Percentiles rank a stretch among this genome's conserved stretches.
phyloP scores from a whole-genome alignment of 169 alveolate genomes.

The Eimeria sp. region DNA sequence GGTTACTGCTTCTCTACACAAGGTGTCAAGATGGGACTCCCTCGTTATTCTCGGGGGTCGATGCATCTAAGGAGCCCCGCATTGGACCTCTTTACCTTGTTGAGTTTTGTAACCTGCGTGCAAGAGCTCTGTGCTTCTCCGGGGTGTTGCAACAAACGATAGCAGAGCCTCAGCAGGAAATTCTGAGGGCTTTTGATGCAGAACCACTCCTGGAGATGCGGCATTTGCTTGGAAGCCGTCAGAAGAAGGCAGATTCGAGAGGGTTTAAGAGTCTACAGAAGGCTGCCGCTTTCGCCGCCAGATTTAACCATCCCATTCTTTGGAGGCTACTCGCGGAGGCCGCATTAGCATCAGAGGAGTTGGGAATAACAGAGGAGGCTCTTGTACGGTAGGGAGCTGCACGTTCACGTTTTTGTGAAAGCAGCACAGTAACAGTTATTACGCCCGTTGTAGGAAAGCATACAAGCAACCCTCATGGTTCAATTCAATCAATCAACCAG shows the following conservation, averaged over 20 bases:
- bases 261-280: neutral
- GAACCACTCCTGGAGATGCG: constrained; percentile 65
- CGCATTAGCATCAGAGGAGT: constrained; percentile 13
- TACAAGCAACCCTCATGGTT: neutral
- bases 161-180: neutral
- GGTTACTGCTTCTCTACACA: constrained; percentile 11
- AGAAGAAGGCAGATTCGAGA: neutral
- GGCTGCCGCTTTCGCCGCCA: constrained; percentile 56
- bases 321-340: constrained; percentile 54
- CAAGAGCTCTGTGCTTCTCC: constrained; percentile 47
- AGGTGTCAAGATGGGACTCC: neutral
- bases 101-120: constrained; percentile 44
- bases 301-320: constrained; percentile 56
- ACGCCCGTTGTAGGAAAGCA: too few species aligned
- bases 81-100: constrained; percentile 37
- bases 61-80: neutral
- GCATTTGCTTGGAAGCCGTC: neutral
- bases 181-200: constrained; percentile 20
- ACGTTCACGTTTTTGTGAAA: neutral
- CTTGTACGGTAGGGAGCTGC: constrained; percentile 29
- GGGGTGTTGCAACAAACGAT: neutral
- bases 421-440: neutral
- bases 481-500: neutral
- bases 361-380: constrained; percentile 53
- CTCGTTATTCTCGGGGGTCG: neutral